These are phyloP conservation scores for Lentinula sp. DNA, from an alignment of 768 basidiomycete species.

Conservation along the genomic window DNA sequence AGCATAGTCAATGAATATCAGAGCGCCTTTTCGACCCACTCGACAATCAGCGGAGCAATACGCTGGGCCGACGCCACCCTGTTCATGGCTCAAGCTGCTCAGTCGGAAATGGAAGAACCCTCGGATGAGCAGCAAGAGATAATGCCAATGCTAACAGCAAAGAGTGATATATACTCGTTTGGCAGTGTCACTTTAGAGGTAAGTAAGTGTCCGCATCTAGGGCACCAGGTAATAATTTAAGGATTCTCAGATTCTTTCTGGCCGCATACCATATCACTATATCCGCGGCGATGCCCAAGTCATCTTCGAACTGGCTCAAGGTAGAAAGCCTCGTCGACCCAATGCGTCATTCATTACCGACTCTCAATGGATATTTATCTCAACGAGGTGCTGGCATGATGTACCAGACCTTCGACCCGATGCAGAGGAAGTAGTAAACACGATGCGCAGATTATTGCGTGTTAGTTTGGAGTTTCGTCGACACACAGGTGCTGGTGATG, in stretches of 20 bases:
- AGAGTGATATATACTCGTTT: slow-evolving; percentile 41
- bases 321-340: slow-evolving; percentile 33
- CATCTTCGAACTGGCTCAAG: slow-evolving; percentile 34
- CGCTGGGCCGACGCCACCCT: slow-evolving; percentile 42
- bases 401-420: slow-evolving; percentile 24
- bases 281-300: slow-evolving; percentile 30
- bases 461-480: slow-evolving; percentile 18
- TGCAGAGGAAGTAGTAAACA: slow-evolving; percentile 16
- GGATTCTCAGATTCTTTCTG: slow-evolving; percentile 20
- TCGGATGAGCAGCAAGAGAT: slow-evolving; percentile 14
- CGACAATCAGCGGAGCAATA: slow-evolving; percentile 37
- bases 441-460: slow-evolving; percentile 13
- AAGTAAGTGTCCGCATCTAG: slow-evolving; percentile 12
- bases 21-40: slow-evolving; percentile 22
- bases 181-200: slow-evolving; percentile 42
- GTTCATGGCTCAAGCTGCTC: slow-evolving; percentile 17
- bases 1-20: slow-evolving; percentile 28
- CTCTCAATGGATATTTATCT: slow-evolving; percentile 34
- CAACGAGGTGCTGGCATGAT: slow-evolving; percentile 31
- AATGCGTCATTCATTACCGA: slow-evolving; percentile 30
- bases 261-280: slow-evolving; percentile 36
- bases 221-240: background rate
- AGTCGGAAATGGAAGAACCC: slow-evolving; percentile 9
- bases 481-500: slow-evolving; percentile 5
- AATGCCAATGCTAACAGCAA: slow-evolving; percentile 17